Base-by-base conservation (phyloP, 495 filamentous ascomycete species). In the Ramalina intermedia region DNA sequence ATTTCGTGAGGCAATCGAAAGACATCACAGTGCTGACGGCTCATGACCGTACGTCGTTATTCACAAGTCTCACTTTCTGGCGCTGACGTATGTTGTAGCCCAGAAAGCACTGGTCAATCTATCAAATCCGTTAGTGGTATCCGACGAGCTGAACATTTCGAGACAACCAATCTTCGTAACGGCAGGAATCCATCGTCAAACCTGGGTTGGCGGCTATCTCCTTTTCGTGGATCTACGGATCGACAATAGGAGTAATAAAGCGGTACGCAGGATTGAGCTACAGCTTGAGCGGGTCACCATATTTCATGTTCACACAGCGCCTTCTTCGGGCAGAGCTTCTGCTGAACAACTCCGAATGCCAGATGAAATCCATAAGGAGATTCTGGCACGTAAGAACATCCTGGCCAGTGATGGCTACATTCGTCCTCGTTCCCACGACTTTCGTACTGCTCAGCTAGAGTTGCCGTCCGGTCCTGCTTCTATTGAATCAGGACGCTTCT, bases 171-270 rank as follows among this genome's bases (percentile, higher is more conserved):
- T 78, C 37, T 64, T 63, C 38, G 46, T 78, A 39, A 76, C 73
- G 9, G 74, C 73, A 37, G 73, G 70, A 20, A 55, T 76, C 43
- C 72, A 78, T 58, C 63, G 74, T 5, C 75, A 75, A 41, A 74
- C 75, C 36, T 75, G 72, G 75, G 70, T 78, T 48, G 73, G 70
- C 24, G 73, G 75, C 35, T 74, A 74, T 20, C 68, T 56, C 36
- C 63, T 78, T 21, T 76, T 74, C 48, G 67, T 72, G 13, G 73
- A 76, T 45, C 67, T 76, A 21, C 70, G 70, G 41, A 63, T 76
- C 33, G 59, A 61, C 23, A 76, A 76, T 43, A 63, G 63, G 44
- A 71, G 66, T 47, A 63, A 58, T 24, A 72, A 69, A 51, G 59
- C 54, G 8, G 60, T 76, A 39, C 70, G 64, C 49, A 69, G 56